Evolutionary conservation across 139 green algal genomes (phyloP), one percentile per base, ranked within the genome.

Genomic region (Picochlorum sp.): DNA sequence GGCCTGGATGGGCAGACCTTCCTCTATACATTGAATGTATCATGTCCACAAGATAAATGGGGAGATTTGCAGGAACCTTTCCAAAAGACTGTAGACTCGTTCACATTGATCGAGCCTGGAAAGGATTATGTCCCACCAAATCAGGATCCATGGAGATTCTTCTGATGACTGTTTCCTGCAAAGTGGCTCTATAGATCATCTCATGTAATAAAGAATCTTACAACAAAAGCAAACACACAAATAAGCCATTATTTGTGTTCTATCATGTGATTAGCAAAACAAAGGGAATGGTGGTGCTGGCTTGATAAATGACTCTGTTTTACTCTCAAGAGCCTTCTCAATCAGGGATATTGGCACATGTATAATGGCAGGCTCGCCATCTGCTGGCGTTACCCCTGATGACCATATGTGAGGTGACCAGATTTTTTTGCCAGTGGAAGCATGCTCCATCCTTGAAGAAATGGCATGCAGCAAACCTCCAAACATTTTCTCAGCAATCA

Each of bases 11-110:
- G 84, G 28, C 80, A 80, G 45, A 80, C 77, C 15, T 95, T 80
- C 80, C 65, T 95, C 5, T 95, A 90, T 75, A 94, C 85, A 1
- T 77, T 95, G 28, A 92, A 88, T 69, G 23, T 94, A 11, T 76
- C 71, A n/a, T 89, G 79, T 52, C 85, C 80, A 0, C 45, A 88
- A 66, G 73, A 85, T 34, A 8, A 81, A 37, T 92, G 72, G 71
- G 23, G 45, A 0, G 58, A 69, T 47, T 55, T 75, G 31, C 57
- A 66, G 38, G 14, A 50, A 6, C 23, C 54, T 11, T 77, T 75
- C 16, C 28, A 67, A 55, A 10, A 59, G 15, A 41, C 68, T 9
- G 58, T 86, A 4, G 66, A 71, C 4, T 81, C 68, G 3, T 92
- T 90, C 68, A 66, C 47, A 57, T 52, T 78, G 31, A 14, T 62